Percentiles rank a stretch among this genome's conserved stretches.
Conservation (phyloP, 495 filamentous ascomycete species). For the Daldinia concentrica region DNA sequence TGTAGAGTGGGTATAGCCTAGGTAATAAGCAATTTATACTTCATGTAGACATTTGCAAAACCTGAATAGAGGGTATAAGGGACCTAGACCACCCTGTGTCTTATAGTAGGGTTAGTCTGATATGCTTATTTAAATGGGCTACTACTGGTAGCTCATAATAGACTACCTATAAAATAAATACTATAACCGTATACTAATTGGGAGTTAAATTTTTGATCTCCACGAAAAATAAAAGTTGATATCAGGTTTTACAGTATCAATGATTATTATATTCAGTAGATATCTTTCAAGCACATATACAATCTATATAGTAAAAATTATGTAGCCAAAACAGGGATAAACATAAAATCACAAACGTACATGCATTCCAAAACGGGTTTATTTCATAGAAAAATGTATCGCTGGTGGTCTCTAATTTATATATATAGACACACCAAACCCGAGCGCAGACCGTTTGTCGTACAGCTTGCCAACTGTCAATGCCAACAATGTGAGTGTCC, state of each 20-base stretch:
- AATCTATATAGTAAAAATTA: neutral
- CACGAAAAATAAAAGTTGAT: no score
- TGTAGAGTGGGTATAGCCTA: no score
- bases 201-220: no score
- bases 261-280: neutral
- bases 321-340: neutral
- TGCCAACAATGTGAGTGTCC: neutral
- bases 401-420: constrained; percentile 16
- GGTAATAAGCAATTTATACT: no score
- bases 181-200: no score
- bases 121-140: no score
- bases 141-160: no score
- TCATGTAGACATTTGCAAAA: no score
- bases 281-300: neutral
- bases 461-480: neutral
- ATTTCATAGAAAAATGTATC: constrained; percentile 1
- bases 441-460: neutral
- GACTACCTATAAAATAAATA: no score
- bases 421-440: constrained; percentile 13
- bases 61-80: no score
- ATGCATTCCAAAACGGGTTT: neutral
- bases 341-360: neutral
- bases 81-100: no score
- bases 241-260: neutral
- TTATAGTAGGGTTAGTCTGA: no score